A percentile compares a stretch with the other conserved stretches of the same genome.
phyloP scores from a whole-genome alignment of 2,329 filamentous ascomycete genomes.

The Sporothrix curviconia region DNA sequence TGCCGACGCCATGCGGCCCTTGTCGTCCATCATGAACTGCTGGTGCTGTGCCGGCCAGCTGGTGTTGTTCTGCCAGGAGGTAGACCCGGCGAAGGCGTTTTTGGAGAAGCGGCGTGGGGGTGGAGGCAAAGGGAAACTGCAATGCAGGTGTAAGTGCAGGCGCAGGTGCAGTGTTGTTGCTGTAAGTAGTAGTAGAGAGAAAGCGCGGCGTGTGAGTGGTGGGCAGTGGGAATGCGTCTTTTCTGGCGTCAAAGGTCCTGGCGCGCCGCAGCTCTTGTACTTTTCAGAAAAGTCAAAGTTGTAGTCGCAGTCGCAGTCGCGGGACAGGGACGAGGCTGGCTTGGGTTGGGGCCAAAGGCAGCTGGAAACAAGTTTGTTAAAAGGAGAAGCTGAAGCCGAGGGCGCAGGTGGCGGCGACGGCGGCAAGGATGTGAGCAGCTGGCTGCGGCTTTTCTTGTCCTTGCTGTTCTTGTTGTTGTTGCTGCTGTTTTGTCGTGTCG shows the following conservation, averaged over 20 bases:
- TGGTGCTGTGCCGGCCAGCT: not conserved
- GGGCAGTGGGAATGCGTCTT: not conserved
- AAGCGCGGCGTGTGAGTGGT: not conserved
- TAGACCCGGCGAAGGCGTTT: conserved; percentile 4
- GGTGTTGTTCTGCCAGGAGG: not conserved
- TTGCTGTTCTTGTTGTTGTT: not conserved
- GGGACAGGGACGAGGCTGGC: not conserved
- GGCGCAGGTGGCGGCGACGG: no score
- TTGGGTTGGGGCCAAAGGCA: not conserved
- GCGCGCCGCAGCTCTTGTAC: not conserved
- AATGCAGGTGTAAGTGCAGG: not conserved
- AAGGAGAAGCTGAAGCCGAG: no score
- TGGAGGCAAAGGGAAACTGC: not conserved
- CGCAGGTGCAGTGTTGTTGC: not conserved
- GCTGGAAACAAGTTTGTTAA: no score
- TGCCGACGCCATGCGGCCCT: not conserved
- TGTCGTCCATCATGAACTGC: not conserved
- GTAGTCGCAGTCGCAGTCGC: not conserved
- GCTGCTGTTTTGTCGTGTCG: not conserved
- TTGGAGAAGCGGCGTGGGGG: not conserved
- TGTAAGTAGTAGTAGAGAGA: not conserved
- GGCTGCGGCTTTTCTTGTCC: not conserved
- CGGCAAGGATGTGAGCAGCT: no score
- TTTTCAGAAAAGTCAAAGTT: not conserved
- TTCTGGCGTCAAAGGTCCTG: not conserved